Evolutionary conservation across 352 stramenopile species (phyloP).

Genomic region (Globisporangium iwayamae): DNA sequence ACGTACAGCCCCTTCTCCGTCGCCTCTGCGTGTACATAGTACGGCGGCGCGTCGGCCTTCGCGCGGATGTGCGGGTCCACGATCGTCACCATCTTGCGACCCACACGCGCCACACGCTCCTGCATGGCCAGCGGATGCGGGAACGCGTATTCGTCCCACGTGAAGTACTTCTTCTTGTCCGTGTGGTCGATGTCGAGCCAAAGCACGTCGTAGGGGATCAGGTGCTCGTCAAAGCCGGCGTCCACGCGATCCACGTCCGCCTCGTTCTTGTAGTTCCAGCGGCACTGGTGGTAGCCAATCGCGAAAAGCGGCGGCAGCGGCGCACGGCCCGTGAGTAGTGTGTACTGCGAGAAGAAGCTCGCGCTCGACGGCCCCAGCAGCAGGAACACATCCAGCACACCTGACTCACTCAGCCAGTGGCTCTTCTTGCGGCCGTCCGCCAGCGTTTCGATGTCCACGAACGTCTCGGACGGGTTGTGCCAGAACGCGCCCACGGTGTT

Average conservation of each 20-base stretch:
- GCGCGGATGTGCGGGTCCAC: constrained; percentile 99
- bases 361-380: constrained; percentile 85
- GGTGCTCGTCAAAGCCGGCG: constrained; percentile 92
- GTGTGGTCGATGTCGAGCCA: constrained; percentile 99
- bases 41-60: constrained; percentile 81
- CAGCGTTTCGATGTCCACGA: constrained; percentile 93
- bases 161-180: constrained; percentile 97
- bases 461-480: constrained; percentile 99
- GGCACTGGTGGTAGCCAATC: constrained; percentile 98
- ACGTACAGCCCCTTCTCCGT: constrained; percentile 92
- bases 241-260: constrained; percentile 89
- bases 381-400: constrained; percentile 97
- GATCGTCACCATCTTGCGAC: constrained; percentile 98
- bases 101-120: constrained; percentile 84
- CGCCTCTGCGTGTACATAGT: constrained; percentile 89
- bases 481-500: constrained; percentile 96
- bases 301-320: constrained; percentile 95
- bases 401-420: constrained; percentile 95
- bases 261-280: constrained; percentile 99
- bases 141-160: constrained; percentile 97
- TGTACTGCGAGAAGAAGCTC: constrained; percentile 91
- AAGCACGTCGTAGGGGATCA: constrained; percentile 99
- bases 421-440: constrained; percentile 49
- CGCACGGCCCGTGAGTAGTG: constrained; percentile 89
- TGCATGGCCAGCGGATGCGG: constrained; percentile 95